Evolutionary conservation across 2,329 filamentous ascomycete species (phyloP), one percentile per base, ranked within the genome.

Genomic region (Ceratocystis albifundus): DNA sequence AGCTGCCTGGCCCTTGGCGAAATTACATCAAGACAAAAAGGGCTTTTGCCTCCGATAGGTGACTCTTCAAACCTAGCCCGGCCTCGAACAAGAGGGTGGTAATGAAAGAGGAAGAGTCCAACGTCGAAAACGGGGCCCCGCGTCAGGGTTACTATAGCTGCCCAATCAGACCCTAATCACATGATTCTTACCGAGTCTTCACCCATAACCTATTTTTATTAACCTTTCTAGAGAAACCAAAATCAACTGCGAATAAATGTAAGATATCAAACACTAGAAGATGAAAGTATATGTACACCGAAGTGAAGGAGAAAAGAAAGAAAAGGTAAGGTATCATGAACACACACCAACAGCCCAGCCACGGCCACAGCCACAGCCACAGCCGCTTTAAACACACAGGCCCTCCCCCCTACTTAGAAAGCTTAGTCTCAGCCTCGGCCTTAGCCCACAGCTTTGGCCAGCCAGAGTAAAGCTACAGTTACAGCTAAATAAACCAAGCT

Each of bases 11-110:
- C 55, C 55, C 30, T 59, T 59, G 28, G 28, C 55, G 55, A 59
- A 59, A 59, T 59, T 59, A 20, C 28, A 59, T 59, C 55, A 36
- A 59, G 55, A 59, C 55, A 59, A 59, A 57, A 59, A 36, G 32
- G 55, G 25, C 17, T 25, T 59, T 36, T 59, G 55, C n/a, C 55
- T 59, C 55, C 55, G 55, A 41, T 41, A 41, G 36, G 12, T 41
- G 10, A 12, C 12, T 41, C 36, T 41, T 41, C 36, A 41, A 41
- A 41, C 36, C 15, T 41, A 41, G 36, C 36, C 15, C 10, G 10
- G 36, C 36, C 36, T 41, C 10, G 12, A 41, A 12, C 36, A 12
- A 41, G 36, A 41, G 10, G 36, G 10, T 41, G 36, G 3, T 12
- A 12, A 12, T 12, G 10, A 41, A 48, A 48, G 15, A 59, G 12